phyloP scores from a whole-genome alignment of 2,329 filamentous ascomycete species.

The Xylariaceae sp. region DNA sequence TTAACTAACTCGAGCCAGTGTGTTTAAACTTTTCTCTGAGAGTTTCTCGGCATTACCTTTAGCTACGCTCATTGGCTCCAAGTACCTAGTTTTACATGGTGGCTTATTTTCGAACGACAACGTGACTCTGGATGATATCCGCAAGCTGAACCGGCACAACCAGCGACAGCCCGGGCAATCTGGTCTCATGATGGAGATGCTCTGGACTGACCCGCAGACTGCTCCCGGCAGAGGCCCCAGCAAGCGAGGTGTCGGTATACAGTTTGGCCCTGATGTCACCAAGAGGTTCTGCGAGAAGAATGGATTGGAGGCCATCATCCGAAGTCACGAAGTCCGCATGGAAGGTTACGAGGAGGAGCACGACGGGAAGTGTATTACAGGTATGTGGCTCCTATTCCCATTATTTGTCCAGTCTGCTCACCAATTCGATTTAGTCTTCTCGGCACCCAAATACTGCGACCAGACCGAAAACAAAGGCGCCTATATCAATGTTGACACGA shows the following conservation, averaged over 20 bases:
- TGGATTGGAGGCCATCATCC: conserved; percentile 87
- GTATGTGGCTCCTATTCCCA: conserved; percentile 40
- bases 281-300: conserved; percentile 97
- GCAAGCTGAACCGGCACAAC: conserved; percentile 83
- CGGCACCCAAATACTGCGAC: conserved; percentile 94
- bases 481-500: conserved; percentile 91
- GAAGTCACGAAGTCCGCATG: conserved; percentile 97
- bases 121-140: conserved; percentile 84
- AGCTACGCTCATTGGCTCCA: conserved; percentile 84
- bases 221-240: conserved; percentile 82
- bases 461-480: conserved; percentile 97
- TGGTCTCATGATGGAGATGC: conserved; percentile 99
- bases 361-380: conserved; percentile 88
- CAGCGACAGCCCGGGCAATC: conserved; percentile 90
- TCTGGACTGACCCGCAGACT: conserved; percentile 95
- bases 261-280: conserved; percentile 95
- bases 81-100: conserved; percentile 88
- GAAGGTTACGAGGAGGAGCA: conserved; percentile 99
- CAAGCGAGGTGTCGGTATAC: conserved; percentile 92
- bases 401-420: conserved; percentile 1
- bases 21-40: conserved; percentile 97
- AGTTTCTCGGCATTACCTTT: conserved; percentile 92
- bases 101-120: conserved; percentile 96
- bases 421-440: conserved; percentile 66
- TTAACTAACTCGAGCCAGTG: conserved; percentile 38